Conservation (phyloP, 2,329 filamentous ascomycete genomes). For the Colletotrichum liriopes region DNA sequence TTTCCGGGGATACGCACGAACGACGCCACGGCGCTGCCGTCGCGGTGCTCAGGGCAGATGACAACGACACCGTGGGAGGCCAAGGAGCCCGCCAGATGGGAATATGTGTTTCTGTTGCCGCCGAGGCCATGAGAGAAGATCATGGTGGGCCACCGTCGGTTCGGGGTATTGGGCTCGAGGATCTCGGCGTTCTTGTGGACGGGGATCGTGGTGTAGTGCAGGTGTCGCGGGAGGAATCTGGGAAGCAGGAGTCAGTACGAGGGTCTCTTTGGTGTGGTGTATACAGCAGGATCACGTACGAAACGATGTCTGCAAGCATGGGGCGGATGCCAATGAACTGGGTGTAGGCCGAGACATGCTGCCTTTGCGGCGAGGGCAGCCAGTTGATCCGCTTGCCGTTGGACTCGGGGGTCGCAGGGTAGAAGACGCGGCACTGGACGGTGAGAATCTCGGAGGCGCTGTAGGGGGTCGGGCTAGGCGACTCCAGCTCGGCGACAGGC, state of each 20-base stretch:
- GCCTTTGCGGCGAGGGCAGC: slow-evolving; percentile 83
- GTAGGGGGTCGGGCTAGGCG: slow-evolving; percentile 68
- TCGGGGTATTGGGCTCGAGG: slow-evolving; percentile 62
- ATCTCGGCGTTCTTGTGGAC: slow-evolving; percentile 80
- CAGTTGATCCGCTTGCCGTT: slow-evolving; percentile 77
- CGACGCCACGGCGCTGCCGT: slow-evolving; percentile 84
- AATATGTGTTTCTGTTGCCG: slow-evolving; percentile 87
- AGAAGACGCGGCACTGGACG: slow-evolving; percentile 86
- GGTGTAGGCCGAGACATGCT: slow-evolving; percentile 82
- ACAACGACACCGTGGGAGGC: slow-evolving; percentile 88
- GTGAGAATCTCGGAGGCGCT: slow-evolving; percentile 76
- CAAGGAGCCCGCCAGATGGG: slow-evolving; percentile 83
- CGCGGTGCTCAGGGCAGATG: slow-evolving; percentile 85
- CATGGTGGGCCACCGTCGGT: slow-evolving; percentile 82
- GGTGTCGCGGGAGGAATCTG: slow-evolving; percentile 78
- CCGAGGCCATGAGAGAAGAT: slow-evolving; percentile 91
- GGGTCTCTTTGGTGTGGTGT: no score
- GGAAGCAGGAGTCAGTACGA: not conserved
- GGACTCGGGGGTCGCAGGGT: slow-evolving; percentile 74
- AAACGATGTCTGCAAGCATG: slow-evolving; percentile 71
- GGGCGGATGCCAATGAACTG: slow-evolving; percentile 80
- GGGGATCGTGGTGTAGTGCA: slow-evolving; percentile 82
- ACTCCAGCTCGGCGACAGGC: slow-evolving; percentile 72
- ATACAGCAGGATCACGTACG: slow-evolving; percentile 60
- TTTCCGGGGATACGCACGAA: slow-evolving; percentile 75